Evolutionary conservation across 768 basidiomycete species (phyloP), one percentile per base, ranked within the genome.

Genomic region (Pleurotus tuoliensis): DNA sequence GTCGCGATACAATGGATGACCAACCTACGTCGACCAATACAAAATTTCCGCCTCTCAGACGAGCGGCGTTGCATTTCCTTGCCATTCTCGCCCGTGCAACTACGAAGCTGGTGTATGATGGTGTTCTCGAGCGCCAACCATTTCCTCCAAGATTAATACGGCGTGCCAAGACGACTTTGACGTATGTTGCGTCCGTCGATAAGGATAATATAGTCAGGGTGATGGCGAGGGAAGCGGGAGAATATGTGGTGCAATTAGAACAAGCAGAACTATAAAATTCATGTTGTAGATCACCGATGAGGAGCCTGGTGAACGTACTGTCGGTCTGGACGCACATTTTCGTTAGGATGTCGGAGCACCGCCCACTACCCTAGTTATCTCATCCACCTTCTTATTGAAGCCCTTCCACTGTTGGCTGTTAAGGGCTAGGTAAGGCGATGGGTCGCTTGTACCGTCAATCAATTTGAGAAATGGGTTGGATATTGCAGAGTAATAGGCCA

Each of bases 41-140:
- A 0, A 91, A 86, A 66, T 78, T 90, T 47, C 91, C 95, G 1
- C 80, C 91, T 1, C 73, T 98, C 3, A 82, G 95, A 30, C 87
- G 96, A 41, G 87, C 92, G 1, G 93, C 91, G 0, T 66, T 97
- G n/a, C 86, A 94, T 62, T 88, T 97, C 66, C 75, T 96, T 43
- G 76, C 84, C 0, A 65, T 87, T 7, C 73, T 94, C 30, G 68
- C 93, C n/a, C 78, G 80, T n/a, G 79, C 86, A 41, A 74, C 77
- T 15, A 83, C 77, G 0, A 70, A 69, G n/a, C 73, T 79, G 7
- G 64, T 77, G 9, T 82, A 88, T 57, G 80, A 84, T 15, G 67
- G 69, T 1, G 55, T 63, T n/a, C 58, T 50, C n/a, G 60, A 59
- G 4, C 60, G 43, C 16, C 58, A 68, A 9, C 60, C 68, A 49